Evolutionary conservation across 345 rosid species (phyloP).

Genomic region (Populus alba): DNA sequence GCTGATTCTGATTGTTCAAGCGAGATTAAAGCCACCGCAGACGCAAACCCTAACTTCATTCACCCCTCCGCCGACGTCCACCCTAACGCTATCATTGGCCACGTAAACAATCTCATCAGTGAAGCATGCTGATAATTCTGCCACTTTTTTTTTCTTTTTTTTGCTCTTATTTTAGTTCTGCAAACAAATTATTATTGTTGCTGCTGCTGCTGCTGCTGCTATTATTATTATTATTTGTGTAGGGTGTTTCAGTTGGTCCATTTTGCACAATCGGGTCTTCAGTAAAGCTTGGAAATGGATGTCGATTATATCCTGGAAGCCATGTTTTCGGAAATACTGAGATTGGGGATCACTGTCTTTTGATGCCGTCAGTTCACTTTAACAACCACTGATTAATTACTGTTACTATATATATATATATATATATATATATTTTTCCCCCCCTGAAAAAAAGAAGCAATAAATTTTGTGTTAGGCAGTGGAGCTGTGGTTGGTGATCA

Average conservation of each 20-base stretch:
- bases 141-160: too few species aligned
- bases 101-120: constrained; percentile 31
- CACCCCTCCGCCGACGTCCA: constrained; percentile 77
- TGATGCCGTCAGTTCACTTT: constrained; percentile 69
- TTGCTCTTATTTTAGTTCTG: neutral
- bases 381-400: neutral
- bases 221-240: neutral
- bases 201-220: too few species aligned
- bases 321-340: constrained; percentile 77
- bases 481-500: constrained; percentile 92
- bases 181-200: neutral
- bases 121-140: too few species aligned
- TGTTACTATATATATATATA: neutral
- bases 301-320: constrained; percentile 68
- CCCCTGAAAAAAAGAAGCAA: neutral
- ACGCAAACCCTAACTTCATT: constrained; percentile 29
- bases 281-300: constrained; percentile 69
- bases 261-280: constrained; percentile 81
- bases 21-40: constrained; percentile 12
- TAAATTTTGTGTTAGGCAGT: constrained; percentile 52
- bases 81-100: constrained; percentile 72
- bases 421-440: neutral
- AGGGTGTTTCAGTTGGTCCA: constrained; percentile 85
- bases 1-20: neutral
- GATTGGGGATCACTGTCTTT: constrained; percentile 65